Evolutionary conservation across 2,329 filamentous ascomycete genomes (phyloP).

Genomic region (Calcarisporium arbuscula): DNA sequence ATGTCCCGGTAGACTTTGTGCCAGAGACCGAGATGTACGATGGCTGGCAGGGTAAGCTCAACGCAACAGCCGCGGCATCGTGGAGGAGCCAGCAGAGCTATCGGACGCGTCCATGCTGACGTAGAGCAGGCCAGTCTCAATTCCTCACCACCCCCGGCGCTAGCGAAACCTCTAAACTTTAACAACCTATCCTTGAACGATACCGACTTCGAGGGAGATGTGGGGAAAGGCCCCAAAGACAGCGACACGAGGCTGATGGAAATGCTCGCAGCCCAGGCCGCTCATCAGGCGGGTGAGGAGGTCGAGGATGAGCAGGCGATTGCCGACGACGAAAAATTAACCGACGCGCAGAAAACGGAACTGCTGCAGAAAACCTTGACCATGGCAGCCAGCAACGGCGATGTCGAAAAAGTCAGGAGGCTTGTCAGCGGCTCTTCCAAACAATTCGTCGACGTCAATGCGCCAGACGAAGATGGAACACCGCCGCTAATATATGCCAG

Average conservation of each 20-base stretch:
- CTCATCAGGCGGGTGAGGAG: slow-evolving; percentile 65
- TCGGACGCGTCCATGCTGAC: slow-evolving; percentile 16
- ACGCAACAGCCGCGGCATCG: slow-evolving; percentile 7
- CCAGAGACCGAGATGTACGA: slow-evolving; percentile 96
- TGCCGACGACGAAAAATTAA: slow-evolving; percentile 64
- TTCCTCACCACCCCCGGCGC: slow-evolving; percentile 82
- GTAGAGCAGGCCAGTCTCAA: slow-evolving; percentile 74
- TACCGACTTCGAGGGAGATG: slow-evolving; percentile 60
- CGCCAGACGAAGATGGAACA: slow-evolving; percentile 87
- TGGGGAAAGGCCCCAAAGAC: slow-evolving; percentile 53
- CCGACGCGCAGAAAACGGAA: slow-evolving; percentile 69
- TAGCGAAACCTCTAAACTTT: slow-evolving; percentile 79
- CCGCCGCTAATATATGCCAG: slow-evolving; percentile 96
- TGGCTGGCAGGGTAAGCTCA: slow-evolving; percentile 79
- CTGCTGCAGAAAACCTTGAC: slow-evolving; percentile 82
- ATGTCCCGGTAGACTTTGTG: slow-evolving; percentile 54
- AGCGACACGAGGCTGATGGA: slow-evolving; percentile 87
- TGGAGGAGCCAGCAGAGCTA: no score
- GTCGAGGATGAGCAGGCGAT: slow-evolving; percentile 78
- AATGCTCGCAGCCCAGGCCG: slow-evolving; percentile 90
- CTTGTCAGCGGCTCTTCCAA: slow-evolving; percentile 70
- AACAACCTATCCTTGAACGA: slow-evolving; percentile 76
- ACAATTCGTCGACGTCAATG: slow-evolving; percentile 75
- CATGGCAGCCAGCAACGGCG: slow-evolving; percentile 95
- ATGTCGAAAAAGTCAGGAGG: slow-evolving; percentile 71